These are phyloP conservation scores for Phoenix dactylifera DNA, from an alignment of 176 grass and related monocot genomes.

Conservation along the genomic window DNA sequence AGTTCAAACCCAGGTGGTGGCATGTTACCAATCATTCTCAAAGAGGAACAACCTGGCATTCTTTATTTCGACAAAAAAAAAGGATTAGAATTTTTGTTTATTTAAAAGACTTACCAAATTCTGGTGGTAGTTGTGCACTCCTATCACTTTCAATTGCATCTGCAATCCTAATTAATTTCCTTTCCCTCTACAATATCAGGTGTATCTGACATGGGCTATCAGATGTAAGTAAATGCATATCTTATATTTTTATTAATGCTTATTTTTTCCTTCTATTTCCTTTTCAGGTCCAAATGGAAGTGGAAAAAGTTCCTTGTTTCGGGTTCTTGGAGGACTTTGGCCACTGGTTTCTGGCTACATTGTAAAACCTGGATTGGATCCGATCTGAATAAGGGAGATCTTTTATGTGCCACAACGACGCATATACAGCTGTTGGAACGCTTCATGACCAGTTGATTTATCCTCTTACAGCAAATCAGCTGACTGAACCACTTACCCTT, in stretches of 20 bases:
- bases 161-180: no score
- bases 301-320: slow-evolving; percentile 98
- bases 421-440: slow-evolving; percentile 98
- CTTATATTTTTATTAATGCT: background rate
- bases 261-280: slow-evolving; percentile 3
- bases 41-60: no score
- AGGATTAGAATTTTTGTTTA: no score
- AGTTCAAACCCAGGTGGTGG: no score
- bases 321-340: slow-evolving; percentile 96
- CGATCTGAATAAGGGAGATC: slow-evolving; percentile 98
- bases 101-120: no score
- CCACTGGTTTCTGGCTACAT: slow-evolving; percentile 92
- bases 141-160: no score
- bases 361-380: slow-evolving; percentile 97
- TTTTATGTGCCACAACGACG: slow-evolving; percentile 99
- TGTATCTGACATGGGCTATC: no score
- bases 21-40: no score
- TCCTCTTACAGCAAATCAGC: slow-evolving; percentile 76
- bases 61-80: no score
- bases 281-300: slow-evolving; percentile 89
- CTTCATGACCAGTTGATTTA: slow-evolving; percentile 97
- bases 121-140: no score
- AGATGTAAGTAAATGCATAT: no score
- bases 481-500: slow-evolving; percentile 58
- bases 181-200: no score